phyloP scores from a whole-genome alignment of 2,329 filamentous ascomycete species.

The Aureobasidium uvarum region DNA sequence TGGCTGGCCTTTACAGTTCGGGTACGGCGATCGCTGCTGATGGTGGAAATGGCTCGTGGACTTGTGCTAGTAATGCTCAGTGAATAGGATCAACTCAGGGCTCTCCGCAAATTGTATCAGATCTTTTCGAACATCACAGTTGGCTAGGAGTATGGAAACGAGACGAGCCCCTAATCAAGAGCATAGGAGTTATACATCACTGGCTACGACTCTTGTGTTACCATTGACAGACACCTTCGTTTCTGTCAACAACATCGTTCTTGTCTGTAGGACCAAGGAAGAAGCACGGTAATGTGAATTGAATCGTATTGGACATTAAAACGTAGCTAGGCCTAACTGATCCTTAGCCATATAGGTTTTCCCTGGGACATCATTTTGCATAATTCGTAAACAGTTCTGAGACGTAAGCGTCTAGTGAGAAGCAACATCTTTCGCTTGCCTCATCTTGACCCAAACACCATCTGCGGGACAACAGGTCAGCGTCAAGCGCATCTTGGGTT shows the following conservation, averaged over 20 bases:
- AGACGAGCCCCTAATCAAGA: no score
- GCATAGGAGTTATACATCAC: no score
- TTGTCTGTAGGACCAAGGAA: no score
- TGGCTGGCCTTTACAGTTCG: slow-evolving; percentile 32
- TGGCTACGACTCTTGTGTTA: no score
- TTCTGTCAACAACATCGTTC: no score
- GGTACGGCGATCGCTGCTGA: slow-evolving; percentile 14
- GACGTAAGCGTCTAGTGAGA: neutral
- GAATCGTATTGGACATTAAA: slow-evolving; percentile 2
- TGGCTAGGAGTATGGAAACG: no score
- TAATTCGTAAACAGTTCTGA: neutral
- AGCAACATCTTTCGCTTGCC: slow-evolving; percentile 19
- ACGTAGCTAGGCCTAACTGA: neutral
- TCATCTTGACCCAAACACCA: slow-evolving; percentile 24
- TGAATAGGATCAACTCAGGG: neutral
- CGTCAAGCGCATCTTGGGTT: slow-evolving; percentile 18
- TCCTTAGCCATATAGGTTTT: neutral
- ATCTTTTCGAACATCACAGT: no score
- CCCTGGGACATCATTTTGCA: neutral
- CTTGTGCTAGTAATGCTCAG: slow-evolving; percentile 14
- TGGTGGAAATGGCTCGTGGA: slow-evolving; percentile 6
- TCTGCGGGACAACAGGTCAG: slow-evolving; percentile 25
- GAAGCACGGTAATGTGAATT: no score
- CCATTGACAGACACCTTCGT: no score
- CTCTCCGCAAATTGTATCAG: no score